Percentiles rank a stretch among this genome's conserved stretches.
phyloP scores from a whole-genome alignment of 1,284 basidiomycete genomes.

The Peniophora sp. region DNA sequence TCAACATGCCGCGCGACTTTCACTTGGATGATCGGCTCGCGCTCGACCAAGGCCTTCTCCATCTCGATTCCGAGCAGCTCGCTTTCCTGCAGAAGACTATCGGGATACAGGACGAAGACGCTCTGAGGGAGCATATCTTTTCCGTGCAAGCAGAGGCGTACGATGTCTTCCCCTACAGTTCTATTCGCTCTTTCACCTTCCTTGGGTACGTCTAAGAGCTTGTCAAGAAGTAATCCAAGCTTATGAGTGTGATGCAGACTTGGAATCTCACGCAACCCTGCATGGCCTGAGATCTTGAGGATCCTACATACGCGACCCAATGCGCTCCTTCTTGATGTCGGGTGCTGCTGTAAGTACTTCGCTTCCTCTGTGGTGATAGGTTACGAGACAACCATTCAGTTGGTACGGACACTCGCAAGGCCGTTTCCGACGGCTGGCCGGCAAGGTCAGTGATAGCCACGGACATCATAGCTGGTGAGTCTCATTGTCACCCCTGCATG shows the following conservation, averaged over 20 bases:
- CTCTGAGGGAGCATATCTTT: constrained; percentile 32
- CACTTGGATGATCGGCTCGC: too few relatives aligned
- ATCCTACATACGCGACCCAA: constrained; percentile 4
- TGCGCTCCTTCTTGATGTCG: constrained; percentile 12
- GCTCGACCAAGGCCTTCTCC: too few relatives aligned
- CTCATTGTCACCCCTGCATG: constrained; percentile 4
- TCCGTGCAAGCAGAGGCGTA: constrained; percentile 28
- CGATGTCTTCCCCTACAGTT: constrained; percentile 7
- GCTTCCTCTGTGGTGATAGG: not conserved
- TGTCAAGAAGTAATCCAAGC: not conserved
- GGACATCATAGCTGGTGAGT: constrained; percentile 16
- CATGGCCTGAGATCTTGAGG: constrained; percentile 5
- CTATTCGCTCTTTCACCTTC: constrained; percentile 6
- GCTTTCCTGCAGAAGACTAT: constrained; percentile 28
- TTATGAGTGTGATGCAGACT: not conserved
- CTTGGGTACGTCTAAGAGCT: constrained; percentile 1
- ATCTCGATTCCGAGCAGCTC: constrained; percentile 16
- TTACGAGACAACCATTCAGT: not conserved
- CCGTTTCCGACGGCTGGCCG: constrained; percentile 10
- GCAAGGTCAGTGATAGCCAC: constrained; percentile 8
- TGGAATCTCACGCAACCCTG: constrained; percentile 5
- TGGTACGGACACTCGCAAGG: constrained; percentile 9
- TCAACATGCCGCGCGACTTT: too few relatives aligned
- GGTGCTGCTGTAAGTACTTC: constrained; percentile 8
- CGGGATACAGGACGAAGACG: constrained; percentile 24